phyloP scores from a whole-genome alignment of 2,329 filamentous ascomycete genomes.

The Diplodia scrobiculata region DNA sequence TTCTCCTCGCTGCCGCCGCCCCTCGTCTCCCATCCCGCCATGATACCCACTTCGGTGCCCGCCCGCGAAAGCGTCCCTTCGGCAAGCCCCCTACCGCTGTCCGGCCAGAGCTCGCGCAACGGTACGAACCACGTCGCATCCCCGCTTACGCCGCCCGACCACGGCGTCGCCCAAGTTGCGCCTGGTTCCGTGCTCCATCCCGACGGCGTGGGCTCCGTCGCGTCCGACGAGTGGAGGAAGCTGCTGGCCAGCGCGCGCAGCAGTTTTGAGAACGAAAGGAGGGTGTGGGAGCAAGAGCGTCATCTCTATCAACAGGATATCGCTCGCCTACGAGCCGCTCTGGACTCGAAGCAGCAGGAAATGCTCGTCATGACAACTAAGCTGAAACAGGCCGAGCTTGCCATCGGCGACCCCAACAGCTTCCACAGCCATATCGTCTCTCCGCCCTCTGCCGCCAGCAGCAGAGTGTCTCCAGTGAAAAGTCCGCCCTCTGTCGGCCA shows the following conservation, averaged over 20 bases:
- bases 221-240: slow-evolving; percentile 27
- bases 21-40: slow-evolving; percentile 14
- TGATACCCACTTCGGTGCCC: slow-evolving; percentile 24
- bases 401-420: slow-evolving; percentile 19
- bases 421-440: slow-evolving; percentile 26
- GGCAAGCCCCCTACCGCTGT: slow-evolving; percentile 24
- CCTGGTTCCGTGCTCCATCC: neutral
- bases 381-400: slow-evolving; percentile 28
- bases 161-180: slow-evolving; percentile 10
- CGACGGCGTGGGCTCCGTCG: slow-evolving; percentile 1
- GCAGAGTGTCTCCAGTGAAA: slow-evolving; percentile 19
- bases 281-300: slow-evolving; percentile 28
- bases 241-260: slow-evolving; percentile 23
- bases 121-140: slow-evolving; percentile 18
- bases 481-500: slow-evolving; percentile 7
- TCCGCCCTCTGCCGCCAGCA: slow-evolving; percentile 19
- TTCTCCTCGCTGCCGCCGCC: slow-evolving; percentile 20
- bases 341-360: slow-evolving; percentile 28
- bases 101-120: slow-evolving; percentile 16
- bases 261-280: slow-evolving; percentile 25
- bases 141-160: slow-evolving; percentile 28
- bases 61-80: slow-evolving; percentile 28
- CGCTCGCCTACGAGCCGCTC: slow-evolving; percentile 1
- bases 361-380: slow-evolving; percentile 28
- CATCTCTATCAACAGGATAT: slow-evolving; percentile 27